Conservation (phyloP, 768 basidiomycete genomes). For the Phylloporus rhodoxanthus region DNA sequence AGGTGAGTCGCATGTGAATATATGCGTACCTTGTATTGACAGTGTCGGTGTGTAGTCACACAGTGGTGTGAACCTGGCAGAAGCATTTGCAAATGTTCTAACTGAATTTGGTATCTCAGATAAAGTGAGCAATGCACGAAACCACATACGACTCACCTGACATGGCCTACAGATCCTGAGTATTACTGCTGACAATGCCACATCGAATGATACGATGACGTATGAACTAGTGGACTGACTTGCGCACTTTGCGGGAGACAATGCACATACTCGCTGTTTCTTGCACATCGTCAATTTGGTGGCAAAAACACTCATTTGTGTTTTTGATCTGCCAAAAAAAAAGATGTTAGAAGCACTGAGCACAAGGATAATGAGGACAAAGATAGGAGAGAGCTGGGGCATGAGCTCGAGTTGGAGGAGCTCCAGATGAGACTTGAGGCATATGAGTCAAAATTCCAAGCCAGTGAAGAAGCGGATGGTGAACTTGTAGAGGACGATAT, state of each 20-base stretch:
- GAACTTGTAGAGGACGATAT: not conserved
- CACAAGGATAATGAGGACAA: not conserved
- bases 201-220: not conserved
- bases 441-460: not conserved
- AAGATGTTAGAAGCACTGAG: not conserved
- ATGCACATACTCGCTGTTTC: no score
- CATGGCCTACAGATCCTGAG: not conserved
- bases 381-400: not conserved
- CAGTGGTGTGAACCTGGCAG: not conserved
- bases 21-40: not conserved
- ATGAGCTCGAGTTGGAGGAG: not conserved
- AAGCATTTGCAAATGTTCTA: not conserved
- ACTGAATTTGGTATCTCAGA: not conserved
- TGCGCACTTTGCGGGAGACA: not conserved
- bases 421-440: no score
- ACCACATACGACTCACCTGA: no score
- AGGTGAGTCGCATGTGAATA: not conserved
- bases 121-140: no score
- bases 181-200: not conserved
- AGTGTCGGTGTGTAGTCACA: not conserved
- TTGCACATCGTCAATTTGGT: conserved; percentile 27
- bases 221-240: not conserved
- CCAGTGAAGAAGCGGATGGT: not conserved
- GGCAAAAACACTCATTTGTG: conserved; percentile 28
- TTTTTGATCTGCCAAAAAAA: conserved; percentile 31